Percentiles rank a stretch among this genome's conserved stretches.
phyloP scores from a whole-genome alignment of 2,329 filamentous ascomycete genomes.

The Amphichorda felina region DNA sequence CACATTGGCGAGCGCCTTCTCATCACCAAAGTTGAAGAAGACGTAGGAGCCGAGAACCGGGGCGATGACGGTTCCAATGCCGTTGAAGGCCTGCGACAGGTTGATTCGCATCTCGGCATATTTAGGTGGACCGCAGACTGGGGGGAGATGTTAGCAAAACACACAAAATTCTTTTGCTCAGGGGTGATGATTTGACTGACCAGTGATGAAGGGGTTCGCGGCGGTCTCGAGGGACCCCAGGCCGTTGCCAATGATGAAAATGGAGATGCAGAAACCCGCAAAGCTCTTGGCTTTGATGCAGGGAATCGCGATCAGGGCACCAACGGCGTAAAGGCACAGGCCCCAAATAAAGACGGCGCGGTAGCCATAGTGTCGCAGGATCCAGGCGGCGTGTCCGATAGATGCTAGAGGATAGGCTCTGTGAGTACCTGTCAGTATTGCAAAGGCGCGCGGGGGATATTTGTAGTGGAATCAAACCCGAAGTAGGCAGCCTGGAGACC shows the following conservation, averaged over 20 bases:
- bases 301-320: slow-evolving; percentile 43
- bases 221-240: slow-evolving; percentile 66
- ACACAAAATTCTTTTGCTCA: background rate
- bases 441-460: too few species aligned
- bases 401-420: slow-evolving; percentile 60
- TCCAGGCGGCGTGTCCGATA: slow-evolving; percentile 48
- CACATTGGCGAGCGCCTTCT: slow-evolving; percentile 49
- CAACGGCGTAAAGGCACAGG: slow-evolving; percentile 52
- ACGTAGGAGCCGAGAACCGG: slow-evolving; percentile 62
- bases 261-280: slow-evolving; percentile 58
- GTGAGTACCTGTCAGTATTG: slow-evolving; percentile 1
- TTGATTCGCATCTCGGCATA: slow-evolving; percentile 67
- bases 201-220: slow-evolving; percentile 63
- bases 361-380: slow-evolving; percentile 55
- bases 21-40: slow-evolving; percentile 54
- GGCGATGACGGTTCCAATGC: slow-evolving; percentile 49
- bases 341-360: slow-evolving; percentile 58
- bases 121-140: slow-evolving; percentile 45
- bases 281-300: slow-evolving; percentile 54
- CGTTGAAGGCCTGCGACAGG: slow-evolving; percentile 66
- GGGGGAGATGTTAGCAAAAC: background rate
- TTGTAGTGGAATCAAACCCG: too few species aligned
- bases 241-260: slow-evolving; percentile 65
- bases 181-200: slow-evolving; percentile 8
- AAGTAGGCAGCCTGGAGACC: slow-evolving; percentile 41